phyloP scores from a whole-genome alignment of 441 rosid genomes.

The Populus hybrid region DNA sequence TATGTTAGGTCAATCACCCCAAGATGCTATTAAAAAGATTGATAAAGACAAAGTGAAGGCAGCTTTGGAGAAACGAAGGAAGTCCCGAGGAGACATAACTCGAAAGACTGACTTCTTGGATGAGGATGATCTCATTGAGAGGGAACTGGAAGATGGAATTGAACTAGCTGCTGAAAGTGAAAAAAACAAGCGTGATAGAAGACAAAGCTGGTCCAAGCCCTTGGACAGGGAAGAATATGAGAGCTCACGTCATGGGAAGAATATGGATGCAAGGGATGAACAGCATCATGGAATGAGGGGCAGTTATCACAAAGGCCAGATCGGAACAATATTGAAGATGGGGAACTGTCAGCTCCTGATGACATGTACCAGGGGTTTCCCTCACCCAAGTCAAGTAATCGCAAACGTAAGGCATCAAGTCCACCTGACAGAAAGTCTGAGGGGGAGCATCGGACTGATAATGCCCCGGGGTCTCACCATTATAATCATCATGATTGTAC shows the following conservation, averaged over 20 bases:
- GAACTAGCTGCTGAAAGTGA: conserved; percentile 68
- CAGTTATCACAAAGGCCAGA: conserved; percentile 22
- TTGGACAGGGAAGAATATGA: conserved; percentile 27
- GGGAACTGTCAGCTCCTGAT: conserved; percentile 39
- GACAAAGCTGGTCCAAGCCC: conserved; percentile 50
- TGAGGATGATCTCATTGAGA: conserved; percentile 83
- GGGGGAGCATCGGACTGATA: conserved; percentile 32
- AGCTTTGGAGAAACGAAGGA: conserved; percentile 67
- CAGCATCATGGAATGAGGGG: conserved; percentile 22
- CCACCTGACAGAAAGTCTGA: conserved; percentile 30
- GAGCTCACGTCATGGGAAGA: conserved; percentile 20
- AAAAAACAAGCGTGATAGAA: conserved; percentile 46
- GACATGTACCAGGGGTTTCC: conserved; percentile 19
- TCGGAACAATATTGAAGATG: conserved; percentile 38
- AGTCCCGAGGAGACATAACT: conserved; percentile 58
- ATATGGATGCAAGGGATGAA: conserved; percentile 30
- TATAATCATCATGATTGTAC: conserved; percentile 26
- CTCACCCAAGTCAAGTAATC: conserved; percentile 39
- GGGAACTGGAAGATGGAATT: conserved; percentile 78
- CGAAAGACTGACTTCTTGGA: conserved; percentile 68
- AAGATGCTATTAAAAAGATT: conserved; percentile 52
- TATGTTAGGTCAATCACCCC: conserved; percentile 67
- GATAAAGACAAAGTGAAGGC: conserved; percentile 81
- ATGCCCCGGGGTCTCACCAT: conserved; percentile 17
- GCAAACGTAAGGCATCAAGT: conserved; percentile 38